Evolutionary conservation across 2,329 filamentous ascomycete genomes (phyloP).

Genomic region (Simplicillium sp.): DNA sequence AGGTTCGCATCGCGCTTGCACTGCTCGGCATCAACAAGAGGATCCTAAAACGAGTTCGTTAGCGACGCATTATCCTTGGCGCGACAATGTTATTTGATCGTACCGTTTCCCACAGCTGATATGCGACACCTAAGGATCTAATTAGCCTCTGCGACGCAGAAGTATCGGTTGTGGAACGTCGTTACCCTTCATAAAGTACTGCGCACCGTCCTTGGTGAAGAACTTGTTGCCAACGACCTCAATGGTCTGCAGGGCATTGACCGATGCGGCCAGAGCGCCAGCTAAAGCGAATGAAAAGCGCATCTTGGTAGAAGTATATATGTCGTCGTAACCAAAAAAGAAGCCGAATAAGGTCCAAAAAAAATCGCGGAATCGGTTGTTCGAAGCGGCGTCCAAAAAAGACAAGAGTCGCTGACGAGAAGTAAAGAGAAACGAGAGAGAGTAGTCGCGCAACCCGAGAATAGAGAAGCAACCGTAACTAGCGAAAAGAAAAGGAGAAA

Average conservation of each 20-base stretch:
- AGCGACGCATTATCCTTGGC: too few relatives aligned
- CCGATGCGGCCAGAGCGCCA: conserved; percentile 10
- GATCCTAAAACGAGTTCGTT: conserved; percentile 37
- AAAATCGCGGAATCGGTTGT: not conserved
- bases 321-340: not conserved
- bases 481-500: too few relatives aligned
- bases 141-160: not conserved
- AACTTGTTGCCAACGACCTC: conserved; percentile 67
- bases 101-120: conserved; percentile 45
- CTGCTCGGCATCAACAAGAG: conserved; percentile 65
- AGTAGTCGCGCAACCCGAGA: conserved; percentile 1
- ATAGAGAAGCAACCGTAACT: not conserved
- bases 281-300: conserved; percentile 22
- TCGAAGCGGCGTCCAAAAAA: not conserved
- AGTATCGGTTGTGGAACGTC: not conserved
- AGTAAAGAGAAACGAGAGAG: not conserved
- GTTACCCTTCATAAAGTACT: conserved; percentile 77
- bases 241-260: conserved; percentile 34
- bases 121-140: conserved; percentile 58
- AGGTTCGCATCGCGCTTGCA: conserved; percentile 65
- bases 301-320: conserved; percentile 20
- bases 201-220: conserved; percentile 69
- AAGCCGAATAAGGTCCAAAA: not conserved
- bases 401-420: not conserved
- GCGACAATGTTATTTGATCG: too few relatives aligned